phyloP scores from a whole-genome alignment of 345 rosid species.

The Diplotaxis tenuifolia region DNA sequence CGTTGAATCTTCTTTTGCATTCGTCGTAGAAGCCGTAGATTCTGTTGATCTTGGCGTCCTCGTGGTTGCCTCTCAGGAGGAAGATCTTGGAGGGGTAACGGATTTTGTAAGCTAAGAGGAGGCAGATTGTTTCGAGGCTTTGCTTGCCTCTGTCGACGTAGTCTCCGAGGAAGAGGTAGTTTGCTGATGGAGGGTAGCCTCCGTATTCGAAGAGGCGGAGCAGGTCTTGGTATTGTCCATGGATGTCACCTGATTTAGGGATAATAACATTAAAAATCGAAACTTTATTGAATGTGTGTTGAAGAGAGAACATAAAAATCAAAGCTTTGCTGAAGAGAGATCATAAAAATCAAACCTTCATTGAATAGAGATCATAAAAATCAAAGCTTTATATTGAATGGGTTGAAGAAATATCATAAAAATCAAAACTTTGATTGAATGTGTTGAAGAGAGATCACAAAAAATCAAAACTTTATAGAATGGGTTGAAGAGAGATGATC shows the following conservation, averaged over 20 bases:
- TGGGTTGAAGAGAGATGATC: no score
- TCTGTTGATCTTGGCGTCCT: slow-evolving; percentile 94
- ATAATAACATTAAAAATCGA: no score
- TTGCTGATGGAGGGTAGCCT: slow-evolving; percentile 87
- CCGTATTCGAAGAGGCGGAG: slow-evolving; percentile 79
- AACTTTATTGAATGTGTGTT: slow-evolving; percentile 15
- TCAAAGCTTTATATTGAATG: no score
- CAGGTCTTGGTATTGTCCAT: slow-evolving; percentile 96
- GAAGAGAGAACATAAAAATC: no score
- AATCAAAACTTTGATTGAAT: no score
- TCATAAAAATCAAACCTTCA: no score
- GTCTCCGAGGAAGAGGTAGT: slow-evolving; percentile 93
- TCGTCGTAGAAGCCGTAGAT: slow-evolving; percentile 98
- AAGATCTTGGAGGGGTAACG: slow-evolving; percentile 66
- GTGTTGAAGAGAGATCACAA: no score
- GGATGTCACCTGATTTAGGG: slow-evolving; percentile 91
- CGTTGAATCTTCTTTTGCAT: slow-evolving; percentile 94
- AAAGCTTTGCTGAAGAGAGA: no score
- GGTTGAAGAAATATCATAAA: no score
- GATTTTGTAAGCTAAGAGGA: slow-evolving; percentile 92
- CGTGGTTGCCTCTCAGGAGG: slow-evolving; percentile 96
- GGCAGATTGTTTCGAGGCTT: slow-evolving; percentile 94
- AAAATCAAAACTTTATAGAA: no score
- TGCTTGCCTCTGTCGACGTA: slow-evolving; percentile 98
- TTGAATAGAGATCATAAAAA: no score